Percentiles rank a stretch among this genome's conserved stretches.
Conservation (phyloP, 306 rosid genomes). For the Citrullus amarus region DNA sequence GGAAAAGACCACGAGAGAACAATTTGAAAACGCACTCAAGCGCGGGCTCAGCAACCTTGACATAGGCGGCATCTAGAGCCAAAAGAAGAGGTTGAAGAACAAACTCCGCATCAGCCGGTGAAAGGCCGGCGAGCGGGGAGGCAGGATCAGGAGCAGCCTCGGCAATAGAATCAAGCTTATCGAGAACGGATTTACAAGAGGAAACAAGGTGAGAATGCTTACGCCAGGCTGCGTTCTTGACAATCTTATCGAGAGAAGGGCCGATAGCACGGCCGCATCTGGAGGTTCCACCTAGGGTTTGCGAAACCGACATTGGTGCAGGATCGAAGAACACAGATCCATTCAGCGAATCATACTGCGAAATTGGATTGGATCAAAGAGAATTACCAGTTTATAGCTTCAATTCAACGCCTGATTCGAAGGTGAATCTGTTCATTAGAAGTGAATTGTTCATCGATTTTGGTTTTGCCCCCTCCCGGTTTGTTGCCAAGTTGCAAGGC, state of each 20-base stretch:
- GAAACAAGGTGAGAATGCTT: constrained; percentile 94
- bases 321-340: constrained; percentile 18
- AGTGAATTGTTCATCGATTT: neutral
- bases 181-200: constrained; percentile 74
- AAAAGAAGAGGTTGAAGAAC: constrained; percentile 67
- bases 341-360: constrained; percentile 10
- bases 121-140: constrained; percentile 54
- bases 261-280: constrained; percentile 83
- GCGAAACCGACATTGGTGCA: constrained; percentile 66
- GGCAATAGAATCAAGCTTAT: constrained; percentile 70
- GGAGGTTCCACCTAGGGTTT: constrained; percentile 82
- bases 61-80: constrained; percentile 65
- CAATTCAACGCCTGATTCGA: neutral
- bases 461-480: neutral
- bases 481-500: neutral
- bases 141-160: constrained; percentile 29
- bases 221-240: constrained; percentile 97
- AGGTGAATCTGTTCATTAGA: neutral
- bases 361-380: neutral
- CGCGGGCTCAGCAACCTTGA: constrained; percentile 94
- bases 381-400: neutral
- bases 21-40: constrained; percentile 81
- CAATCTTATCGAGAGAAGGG: constrained; percentile 87
- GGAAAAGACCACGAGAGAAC: constrained; percentile 70
- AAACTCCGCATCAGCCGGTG: constrained; percentile 50